Evolutionary conservation across 106 monocot genomes (phyloP).

Genomic region (Alisma plantagoaquatica): DNA sequence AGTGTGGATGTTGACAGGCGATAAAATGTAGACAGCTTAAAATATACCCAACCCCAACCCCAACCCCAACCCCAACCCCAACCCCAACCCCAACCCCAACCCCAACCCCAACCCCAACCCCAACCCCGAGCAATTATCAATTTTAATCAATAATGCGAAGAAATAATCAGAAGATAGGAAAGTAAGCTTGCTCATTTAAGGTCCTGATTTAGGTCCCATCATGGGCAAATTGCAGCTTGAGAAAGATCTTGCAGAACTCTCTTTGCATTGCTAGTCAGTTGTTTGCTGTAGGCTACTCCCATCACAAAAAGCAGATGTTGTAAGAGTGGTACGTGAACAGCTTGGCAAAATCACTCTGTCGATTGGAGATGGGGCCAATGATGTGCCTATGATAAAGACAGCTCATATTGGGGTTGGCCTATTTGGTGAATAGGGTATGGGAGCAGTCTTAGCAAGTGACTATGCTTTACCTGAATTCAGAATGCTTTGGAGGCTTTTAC

Average conservation of each 20-base stretch:
- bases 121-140: slow-evolving; percentile 75
- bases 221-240: not conserved
- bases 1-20: slow-evolving; percentile 97
- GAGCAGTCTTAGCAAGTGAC: slow-evolving; percentile 97
- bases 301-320: slow-evolving; percentile 91
- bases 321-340: slow-evolving; percentile 75
- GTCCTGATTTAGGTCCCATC: not conserved
- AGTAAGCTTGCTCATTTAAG: not conserved
- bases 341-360: slow-evolving; percentile 91
- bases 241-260: not conserved
- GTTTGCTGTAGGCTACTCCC: slow-evolving; percentile 94
- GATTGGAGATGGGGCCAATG: slow-evolving; percentile 99
- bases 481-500: slow-evolving; percentile 77
- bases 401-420: slow-evolving; percentile 96
- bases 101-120: slow-evolving; percentile 81
- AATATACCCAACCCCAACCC: slow-evolving; percentile 1
- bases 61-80: slow-evolving; percentile 15
- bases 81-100: slow-evolving; percentile 87
- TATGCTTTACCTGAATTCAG: slow-evolving; percentile 97
- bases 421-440: slow-evolving; percentile 84
- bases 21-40: slow-evolving; percentile 94
- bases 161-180: not conserved
- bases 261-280: slow-evolving; percentile 50
- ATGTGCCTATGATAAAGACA: slow-evolving; percentile 99
- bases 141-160: not conserved